Conservation (phyloP, 2,329 filamentous ascomycete genomes). For the Colletotrichum sp. region DNA sequence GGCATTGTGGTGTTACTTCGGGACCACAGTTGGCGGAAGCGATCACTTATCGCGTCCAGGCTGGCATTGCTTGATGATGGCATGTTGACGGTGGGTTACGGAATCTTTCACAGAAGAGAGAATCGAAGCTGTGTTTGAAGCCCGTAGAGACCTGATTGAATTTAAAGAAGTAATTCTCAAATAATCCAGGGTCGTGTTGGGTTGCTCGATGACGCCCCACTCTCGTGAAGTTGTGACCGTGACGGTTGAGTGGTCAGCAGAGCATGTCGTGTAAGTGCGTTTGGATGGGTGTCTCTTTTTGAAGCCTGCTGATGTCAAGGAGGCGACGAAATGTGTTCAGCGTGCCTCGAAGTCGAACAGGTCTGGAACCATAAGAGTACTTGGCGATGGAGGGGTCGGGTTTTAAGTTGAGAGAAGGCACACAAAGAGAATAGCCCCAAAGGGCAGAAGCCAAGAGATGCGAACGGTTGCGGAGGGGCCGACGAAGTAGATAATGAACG, state of each 20-base stretch:
- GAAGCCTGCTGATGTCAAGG: not conserved
- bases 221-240: not conserved
- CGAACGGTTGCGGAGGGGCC: not conserved
- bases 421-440: not conserved
- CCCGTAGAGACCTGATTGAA: not conserved
- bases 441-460: not conserved
- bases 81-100: not conserved
- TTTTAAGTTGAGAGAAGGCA: not conserved
- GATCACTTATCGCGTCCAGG: constrained; percentile 10
- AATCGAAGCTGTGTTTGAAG: not conserved
- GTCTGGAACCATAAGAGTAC: not conserved
- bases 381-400: not conserved
- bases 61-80: not conserved
- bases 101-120: not conserved
- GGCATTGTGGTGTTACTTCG: not conserved
- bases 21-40: constrained; percentile 10
- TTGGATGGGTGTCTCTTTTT: not conserved
- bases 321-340: not conserved
- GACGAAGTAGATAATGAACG: not conserved
- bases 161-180: not conserved
- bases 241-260: not conserved
- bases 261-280: not conserved
- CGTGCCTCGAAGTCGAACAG: not conserved
- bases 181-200: not conserved
- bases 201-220: not conserved